phyloP scores from a whole-genome alignment of 2,329 filamentous ascomycete genomes.

The Aspergillus chevalieri region DNA sequence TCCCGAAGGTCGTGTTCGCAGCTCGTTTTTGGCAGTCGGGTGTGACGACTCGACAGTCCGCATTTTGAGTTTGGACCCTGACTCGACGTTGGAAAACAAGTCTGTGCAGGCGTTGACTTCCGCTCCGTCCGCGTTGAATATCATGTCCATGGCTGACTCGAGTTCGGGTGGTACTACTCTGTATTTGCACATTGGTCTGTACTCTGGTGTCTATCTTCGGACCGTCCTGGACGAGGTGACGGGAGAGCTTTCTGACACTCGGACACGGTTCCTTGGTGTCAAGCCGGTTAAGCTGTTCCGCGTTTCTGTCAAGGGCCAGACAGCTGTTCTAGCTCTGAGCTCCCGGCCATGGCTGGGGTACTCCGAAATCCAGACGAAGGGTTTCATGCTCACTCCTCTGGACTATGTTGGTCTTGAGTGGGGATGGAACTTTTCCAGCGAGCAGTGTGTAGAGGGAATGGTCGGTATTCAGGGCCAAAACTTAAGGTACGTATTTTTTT shows the following conservation, averaged over 20 bases:
- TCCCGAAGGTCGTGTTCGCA: slow-evolving; percentile 79
- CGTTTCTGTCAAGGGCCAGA: slow-evolving; percentile 78
- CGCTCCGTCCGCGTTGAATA: slow-evolving; percentile 77
- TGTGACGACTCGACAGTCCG: slow-evolving; percentile 96
- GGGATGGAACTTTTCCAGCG: slow-evolving; percentile 94
- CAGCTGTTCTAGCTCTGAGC: slow-evolving; percentile 81
- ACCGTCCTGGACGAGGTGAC: slow-evolving; percentile 94
- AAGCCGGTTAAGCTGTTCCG: slow-evolving; percentile 85
- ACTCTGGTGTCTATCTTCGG: slow-evolving; percentile 91
- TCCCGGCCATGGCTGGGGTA: slow-evolving; percentile 96
- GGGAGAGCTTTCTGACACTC: slow-evolving; percentile 88
- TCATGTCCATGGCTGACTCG: slow-evolving; percentile 94
- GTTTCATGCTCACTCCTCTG: slow-evolving; percentile 86
- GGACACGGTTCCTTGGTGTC: slow-evolving; percentile 88
- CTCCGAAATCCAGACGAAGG: slow-evolving; percentile 76
- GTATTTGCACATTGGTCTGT: slow-evolving; percentile 91
- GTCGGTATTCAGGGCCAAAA: slow-evolving; percentile 89
- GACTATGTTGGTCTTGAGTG: slow-evolving; percentile 85
- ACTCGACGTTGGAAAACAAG: slow-evolving; percentile 85
- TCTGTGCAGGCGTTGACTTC: slow-evolving; percentile 91
- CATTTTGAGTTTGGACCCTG: slow-evolving; percentile 81
- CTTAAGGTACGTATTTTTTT: slow-evolving; percentile 60
- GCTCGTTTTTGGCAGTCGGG: slow-evolving; percentile 89
- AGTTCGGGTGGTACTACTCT: slow-evolving; percentile 80
- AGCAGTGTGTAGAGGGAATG: slow-evolving; percentile 88